These are phyloP conservation scores for Aspergillus brasiliensis DNA, from an alignment of 2,329 filamentous ascomycete species.

Conservation along the genomic window DNA sequence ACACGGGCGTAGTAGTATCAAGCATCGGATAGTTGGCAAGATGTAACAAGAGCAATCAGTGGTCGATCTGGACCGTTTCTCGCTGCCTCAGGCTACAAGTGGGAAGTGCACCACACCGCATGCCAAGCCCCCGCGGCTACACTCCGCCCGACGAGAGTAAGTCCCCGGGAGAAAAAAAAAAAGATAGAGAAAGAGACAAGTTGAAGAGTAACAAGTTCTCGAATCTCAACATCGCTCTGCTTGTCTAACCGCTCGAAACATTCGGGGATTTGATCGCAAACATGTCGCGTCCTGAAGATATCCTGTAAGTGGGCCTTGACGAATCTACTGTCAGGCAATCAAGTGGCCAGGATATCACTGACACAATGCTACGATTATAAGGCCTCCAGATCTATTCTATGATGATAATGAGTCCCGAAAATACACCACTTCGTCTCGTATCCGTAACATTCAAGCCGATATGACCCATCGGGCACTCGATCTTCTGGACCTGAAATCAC, in stretches of 20 bases:
- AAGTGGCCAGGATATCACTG: conserved; percentile 15
- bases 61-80: background rate
- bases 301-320: conserved; percentile 60
- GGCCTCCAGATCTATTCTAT: conserved; percentile 95
- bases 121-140: background rate
- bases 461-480: conserved; percentile 95
- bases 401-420: conserved; percentile 93
- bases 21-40: background rate
- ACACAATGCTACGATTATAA: conserved; percentile 40
- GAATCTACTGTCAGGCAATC: background rate
- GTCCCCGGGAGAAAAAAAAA: background rate
- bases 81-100: background rate
- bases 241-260: background rate
- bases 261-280: conserved; percentile 38
- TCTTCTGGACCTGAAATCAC: conserved; percentile 76
- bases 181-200: background rate
- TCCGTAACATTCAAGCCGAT: conserved; percentile 88
- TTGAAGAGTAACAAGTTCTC: too few relatives aligned
- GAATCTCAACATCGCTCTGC: background rate
- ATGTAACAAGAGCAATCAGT: background rate
- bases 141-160: background rate
- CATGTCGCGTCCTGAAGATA: conserved; percentile 98
- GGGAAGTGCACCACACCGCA: background rate
- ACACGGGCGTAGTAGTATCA: background rate
- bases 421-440: conserved; percentile 95